Evolutionary conservation across 2,329 filamentous ascomycete genomes (phyloP).

Genomic region (Elsinoe fawcettii): DNA sequence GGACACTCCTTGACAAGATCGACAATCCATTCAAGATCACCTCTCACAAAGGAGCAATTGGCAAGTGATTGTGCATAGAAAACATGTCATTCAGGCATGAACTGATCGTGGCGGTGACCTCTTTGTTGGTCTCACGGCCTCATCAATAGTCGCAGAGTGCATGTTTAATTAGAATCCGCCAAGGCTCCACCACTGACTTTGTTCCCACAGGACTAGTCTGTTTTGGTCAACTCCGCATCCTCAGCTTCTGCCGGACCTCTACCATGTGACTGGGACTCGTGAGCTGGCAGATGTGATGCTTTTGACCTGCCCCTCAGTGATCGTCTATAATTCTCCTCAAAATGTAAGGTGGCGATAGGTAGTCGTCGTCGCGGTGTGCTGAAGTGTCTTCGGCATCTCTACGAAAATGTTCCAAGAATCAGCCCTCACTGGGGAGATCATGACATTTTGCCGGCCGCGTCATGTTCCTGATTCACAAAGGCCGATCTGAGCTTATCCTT

Average conservation of each 20-base stretch:
- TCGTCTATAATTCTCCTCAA: background rate
- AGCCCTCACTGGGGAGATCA: background rate
- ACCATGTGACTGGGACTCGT: background rate
- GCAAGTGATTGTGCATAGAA: background rate
- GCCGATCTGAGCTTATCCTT: background rate
- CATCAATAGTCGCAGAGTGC: constrained; percentile 1
- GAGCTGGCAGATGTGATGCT: constrained; percentile 3
- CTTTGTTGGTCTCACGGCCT: constrained; percentile 13
- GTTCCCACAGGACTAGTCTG: constrained; percentile 8
- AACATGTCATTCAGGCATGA: background rate
- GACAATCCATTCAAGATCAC: background rate
- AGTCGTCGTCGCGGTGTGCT: background rate
- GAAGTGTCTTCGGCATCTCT: background rate
- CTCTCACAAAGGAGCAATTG: background rate
- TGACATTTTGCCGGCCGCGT: background rate
- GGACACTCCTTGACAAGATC: background rate
- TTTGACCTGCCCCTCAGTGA: background rate
- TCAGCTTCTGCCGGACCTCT: background rate
- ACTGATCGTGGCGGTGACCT: background rate
- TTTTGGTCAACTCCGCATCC: constrained; percentile 6
- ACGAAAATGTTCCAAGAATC: background rate
- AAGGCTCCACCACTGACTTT: background rate
- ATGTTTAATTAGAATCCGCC: constrained; percentile 14
- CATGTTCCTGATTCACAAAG: background rate
- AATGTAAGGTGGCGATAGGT: background rate